Evolutionary conservation across 2,329 filamentous ascomycete genomes (phyloP).

Genomic region (Phaeosphaeria sp.): DNA sequence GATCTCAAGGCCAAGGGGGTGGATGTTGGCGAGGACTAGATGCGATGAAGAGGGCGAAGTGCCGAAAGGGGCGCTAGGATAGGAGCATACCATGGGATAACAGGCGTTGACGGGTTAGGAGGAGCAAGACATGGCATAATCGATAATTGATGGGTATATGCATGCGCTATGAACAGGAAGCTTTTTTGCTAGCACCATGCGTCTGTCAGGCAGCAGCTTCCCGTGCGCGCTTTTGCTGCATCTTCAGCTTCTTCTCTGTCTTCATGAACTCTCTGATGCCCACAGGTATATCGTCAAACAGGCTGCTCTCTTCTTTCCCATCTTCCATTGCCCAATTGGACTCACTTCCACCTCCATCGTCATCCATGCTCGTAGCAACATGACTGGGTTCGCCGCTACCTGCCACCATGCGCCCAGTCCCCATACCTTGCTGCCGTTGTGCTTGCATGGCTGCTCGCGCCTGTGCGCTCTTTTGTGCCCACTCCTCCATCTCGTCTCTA

Average conservation of each 20-base stretch:
- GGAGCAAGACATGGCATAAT: background rate
- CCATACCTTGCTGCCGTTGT: slow-evolving; percentile 32
- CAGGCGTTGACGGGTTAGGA: background rate
- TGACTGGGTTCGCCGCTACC: slow-evolving; percentile 53
- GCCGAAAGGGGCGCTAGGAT: background rate
- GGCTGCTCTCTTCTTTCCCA: slow-evolving; percentile 60
- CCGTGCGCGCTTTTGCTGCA: slow-evolving; percentile 70
- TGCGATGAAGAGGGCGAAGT: background rate
- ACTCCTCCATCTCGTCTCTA: slow-evolving; percentile 90
- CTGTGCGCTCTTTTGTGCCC: slow-evolving; percentile 70
- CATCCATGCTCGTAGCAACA: slow-evolving; percentile 71
- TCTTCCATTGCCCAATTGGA: slow-evolving; percentile 63
- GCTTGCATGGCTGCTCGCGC: slow-evolving; percentile 63
- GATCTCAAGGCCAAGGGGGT: slow-evolving; percentile 79
- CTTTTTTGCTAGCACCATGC: background rate
- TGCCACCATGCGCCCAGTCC: slow-evolving; percentile 44
- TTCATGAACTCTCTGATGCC: slow-evolving; percentile 98
- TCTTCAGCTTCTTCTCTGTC: slow-evolving; percentile 87
- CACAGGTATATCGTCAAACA: slow-evolving; percentile 84
- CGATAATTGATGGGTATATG: slow-evolving; percentile 18
- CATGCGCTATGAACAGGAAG: slow-evolving; percentile 1
- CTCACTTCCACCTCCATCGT: slow-evolving; percentile 79
- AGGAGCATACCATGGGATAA: background rate
- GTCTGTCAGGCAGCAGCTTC: slow-evolving; percentile 30
- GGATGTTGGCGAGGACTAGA: slow-evolving; percentile 69